Base-by-base conservation (phyloP, 1,284 basidiomycete species). In the Melampsora americana region DNA sequence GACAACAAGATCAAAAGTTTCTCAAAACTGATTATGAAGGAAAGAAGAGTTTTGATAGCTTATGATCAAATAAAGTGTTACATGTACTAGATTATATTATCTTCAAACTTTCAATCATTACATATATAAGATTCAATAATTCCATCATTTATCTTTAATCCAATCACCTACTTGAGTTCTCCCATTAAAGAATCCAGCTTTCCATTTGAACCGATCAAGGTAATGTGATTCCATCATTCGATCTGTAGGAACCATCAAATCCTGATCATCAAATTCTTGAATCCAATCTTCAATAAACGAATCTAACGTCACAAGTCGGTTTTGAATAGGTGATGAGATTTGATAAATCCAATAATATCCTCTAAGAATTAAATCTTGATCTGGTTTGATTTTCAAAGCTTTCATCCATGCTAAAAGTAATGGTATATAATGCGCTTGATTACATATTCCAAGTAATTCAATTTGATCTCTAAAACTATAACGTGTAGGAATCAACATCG, bases 401-500 rank as follows among this genome's bases (percentile, higher is more conserved):
- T 48, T 74, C 72, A 74, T 74, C 72, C 72, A 74, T 28, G 39
- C 44, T 23, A 74, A 39, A 23, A 74, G 23, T 23, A 74, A 42
- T 35, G 72, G 72, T 26, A 74, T 74, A 42, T 66, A 39, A 20
- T 60, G 48, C 11, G 50, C 32, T 60, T 67, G 53, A 35, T 74
- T 53, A 56, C 66, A n/a, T 5, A 56, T 30, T 1, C 64, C 72
- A 18, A 74, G 65, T n/a, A 74, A 18, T 48, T 74, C 72, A 16
- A 74, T 67, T 50, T 66, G 53, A 30, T 74, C 72, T 67, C 65
- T 42, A 35, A 74, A 74, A 28, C 64, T 60, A 66, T 48, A 74
- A 28, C 64, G 72, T 20, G 48, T 74, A 3, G 72, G 72, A 6
- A 74, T 46, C 14, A 73, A 53, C 23, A 20, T 39, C 3, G 70